Conservation (phyloP, 495 filamentous ascomycete genomes). For the Lindgomyces ingoldianus region DNA sequence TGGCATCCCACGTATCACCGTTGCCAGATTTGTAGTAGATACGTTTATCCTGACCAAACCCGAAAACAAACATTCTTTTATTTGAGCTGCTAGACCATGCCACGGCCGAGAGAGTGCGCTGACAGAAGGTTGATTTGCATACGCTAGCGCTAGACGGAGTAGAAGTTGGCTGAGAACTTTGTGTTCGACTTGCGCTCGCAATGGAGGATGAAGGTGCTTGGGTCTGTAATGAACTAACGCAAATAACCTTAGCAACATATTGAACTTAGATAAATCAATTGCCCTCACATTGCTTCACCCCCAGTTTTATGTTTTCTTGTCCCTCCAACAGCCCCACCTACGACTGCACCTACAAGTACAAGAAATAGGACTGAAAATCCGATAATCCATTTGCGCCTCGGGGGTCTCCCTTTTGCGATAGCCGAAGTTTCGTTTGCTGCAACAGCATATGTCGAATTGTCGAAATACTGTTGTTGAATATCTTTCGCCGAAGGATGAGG, state of each 20-base stretch:
- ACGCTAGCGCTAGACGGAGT: not conserved
- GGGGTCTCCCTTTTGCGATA: too few species aligned
- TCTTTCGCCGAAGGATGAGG: not conserved
- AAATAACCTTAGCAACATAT: not conserved
- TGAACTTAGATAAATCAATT: not conserved
- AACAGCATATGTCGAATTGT: too few species aligned
- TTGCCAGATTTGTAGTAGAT: not conserved
- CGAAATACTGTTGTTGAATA: too few species aligned
- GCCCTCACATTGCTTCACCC: slow-evolving; percentile 1
- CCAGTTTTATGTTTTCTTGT: not conserved
- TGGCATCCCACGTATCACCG: not conserved
- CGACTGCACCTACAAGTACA: not conserved
- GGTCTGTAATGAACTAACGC: not conserved
- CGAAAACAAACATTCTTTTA: not conserved
- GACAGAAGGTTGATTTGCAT: not conserved
- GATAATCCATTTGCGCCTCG: slow-evolving; percentile 6
- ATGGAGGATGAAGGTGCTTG: not conserved
- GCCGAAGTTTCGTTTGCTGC: too few species aligned
- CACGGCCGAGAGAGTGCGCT: not conserved
- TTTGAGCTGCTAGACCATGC: not conserved
- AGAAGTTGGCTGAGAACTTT: not conserved
- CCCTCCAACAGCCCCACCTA: not conserved
- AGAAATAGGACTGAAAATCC: not conserved
- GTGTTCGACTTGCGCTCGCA: not conserved
- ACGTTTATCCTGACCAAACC: not conserved